A percentile compares a stretch with the other conserved stretches of the same genome.
phyloP scores from a whole-genome alignment of 148 eudicot species.

The Arctostaphylos glauca region DNA sequence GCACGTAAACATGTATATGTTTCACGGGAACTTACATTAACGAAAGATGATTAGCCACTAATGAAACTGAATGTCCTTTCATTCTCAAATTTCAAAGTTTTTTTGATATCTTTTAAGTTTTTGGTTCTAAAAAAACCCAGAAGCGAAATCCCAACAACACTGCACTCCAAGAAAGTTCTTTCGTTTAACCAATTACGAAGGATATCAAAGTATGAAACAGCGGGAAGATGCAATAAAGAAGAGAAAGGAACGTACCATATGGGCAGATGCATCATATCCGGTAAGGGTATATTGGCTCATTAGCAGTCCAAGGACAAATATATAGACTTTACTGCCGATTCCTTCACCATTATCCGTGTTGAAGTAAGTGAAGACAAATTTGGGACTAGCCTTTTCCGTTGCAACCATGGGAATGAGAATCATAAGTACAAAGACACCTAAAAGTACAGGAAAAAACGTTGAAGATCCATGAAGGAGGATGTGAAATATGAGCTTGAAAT shows the following conservation, averaged over 20 bases:
- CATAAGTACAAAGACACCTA: constrained; percentile 97
- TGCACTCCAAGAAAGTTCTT: neutral
- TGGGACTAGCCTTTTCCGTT: constrained; percentile 65
- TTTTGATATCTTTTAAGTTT: neutral
- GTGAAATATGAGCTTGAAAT: neutral
- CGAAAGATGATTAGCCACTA: neutral
- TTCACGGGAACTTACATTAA: neutral
- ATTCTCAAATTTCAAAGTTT: neutral
- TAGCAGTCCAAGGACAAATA: constrained; percentile 82
- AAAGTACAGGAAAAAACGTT: constrained; percentile 7
- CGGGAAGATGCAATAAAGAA: constrained; percentile 1
- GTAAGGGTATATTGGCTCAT: constrained; percentile 94
- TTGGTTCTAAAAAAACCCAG: neutral
- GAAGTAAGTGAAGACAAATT: constrained; percentile 92
- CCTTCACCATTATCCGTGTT: constrained; percentile 75
- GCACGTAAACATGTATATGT: neutral
- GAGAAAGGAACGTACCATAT: constrained; percentile 56
- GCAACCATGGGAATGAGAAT: constrained; percentile 77
- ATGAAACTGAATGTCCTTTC: neutral
- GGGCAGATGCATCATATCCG: constrained; percentile 98
- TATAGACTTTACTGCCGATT: constrained; percentile 59
- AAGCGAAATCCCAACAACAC: neutral
- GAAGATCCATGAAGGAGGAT: neutral
- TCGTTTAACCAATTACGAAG: neutral
- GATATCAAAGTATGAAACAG: neutral